Evolutionary conservation across 2,329 filamentous ascomycete species (phyloP).

Genomic region (Penicillium polonicum): DNA sequence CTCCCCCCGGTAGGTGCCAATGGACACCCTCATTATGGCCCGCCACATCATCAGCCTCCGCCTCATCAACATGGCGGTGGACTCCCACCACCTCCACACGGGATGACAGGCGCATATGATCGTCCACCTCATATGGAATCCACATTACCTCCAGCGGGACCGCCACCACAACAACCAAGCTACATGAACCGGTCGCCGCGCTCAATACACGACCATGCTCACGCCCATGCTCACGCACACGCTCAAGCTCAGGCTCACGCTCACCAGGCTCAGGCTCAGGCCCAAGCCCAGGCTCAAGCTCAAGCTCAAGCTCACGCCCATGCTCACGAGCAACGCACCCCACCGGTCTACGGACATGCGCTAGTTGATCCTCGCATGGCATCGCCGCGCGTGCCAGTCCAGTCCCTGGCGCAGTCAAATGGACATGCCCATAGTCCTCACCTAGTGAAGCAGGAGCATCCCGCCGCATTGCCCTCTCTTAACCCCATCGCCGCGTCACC

Average conservation of each 20-base stretch:
- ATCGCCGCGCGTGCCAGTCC: conserved; percentile 34
- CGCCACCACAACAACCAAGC: conserved; percentile 20
- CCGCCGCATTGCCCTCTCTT: conserved; percentile 16
- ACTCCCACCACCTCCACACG: conserved; percentile 29
- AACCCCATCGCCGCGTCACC: conserved; percentile 21
- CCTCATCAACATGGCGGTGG: conserved; percentile 26
- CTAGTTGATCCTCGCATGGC: conserved; percentile 37
- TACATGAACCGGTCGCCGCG: conserved; percentile 32
- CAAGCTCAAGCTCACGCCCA: conserved; percentile 22
- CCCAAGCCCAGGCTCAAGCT: not conserved
- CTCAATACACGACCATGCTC: conserved; percentile 25
- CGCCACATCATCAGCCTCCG: conserved; percentile 27
- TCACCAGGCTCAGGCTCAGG: conserved; percentile 9
- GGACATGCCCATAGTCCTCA: conserved; percentile 28
- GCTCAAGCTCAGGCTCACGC: conserved; percentile 19
- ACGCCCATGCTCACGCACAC: conserved; percentile 21
- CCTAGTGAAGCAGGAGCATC: conserved; percentile 28
- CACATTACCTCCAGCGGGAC: conserved; percentile 27
- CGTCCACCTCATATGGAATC: conserved; percentile 36
- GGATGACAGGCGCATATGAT: conserved; percentile 34
- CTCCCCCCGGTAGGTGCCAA: conserved; percentile 37
- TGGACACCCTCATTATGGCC: conserved; percentile 36
- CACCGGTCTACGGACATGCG: conserved; percentile 27
- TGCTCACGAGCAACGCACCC: conserved; percentile 30
- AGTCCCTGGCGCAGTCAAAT: conserved; percentile 24